A percentile compares a stretch with the other conserved stretches of the same genome.
Evolutionary conservation across 1,284 basidiomycete species (phyloP).

Genomic region (Entoloma clypeatum): DNA sequence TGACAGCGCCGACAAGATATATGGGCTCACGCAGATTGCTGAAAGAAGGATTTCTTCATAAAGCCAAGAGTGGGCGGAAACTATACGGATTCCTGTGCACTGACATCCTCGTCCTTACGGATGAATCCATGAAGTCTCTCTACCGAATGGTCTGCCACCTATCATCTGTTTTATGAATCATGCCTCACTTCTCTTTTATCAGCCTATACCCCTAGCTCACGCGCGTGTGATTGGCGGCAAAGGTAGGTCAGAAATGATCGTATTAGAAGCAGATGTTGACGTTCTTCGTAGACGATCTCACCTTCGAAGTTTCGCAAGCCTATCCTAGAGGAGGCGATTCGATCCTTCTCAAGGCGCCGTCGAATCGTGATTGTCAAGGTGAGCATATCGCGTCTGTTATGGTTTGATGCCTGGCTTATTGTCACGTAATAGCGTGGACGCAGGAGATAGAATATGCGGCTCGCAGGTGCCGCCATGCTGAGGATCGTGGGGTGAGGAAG

Average conservation of each 20-base stretch:
- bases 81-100: constrained; percentile 76
- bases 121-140: constrained; percentile 60
- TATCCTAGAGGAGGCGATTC: constrained; percentile 76
- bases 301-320: constrained; percentile 61
- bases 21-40: constrained; percentile 75
- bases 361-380: constrained; percentile 61
- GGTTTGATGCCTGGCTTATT: constrained; percentile 3
- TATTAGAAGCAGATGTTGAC: background rate
- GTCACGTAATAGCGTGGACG: constrained; percentile 32
- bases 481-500: constrained; percentile 32
- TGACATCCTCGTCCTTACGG: constrained; percentile 78
- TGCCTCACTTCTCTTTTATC: constrained; percentile 4
- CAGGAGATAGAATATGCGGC: constrained; percentile 34
- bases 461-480: constrained; percentile 33
- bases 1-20: constrained; percentile 84
- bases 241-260: constrained; percentile 32
- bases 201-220: constrained; percentile 73
- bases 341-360: constrained; percentile 58
- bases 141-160: constrained; percentile 68
- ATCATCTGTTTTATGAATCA: constrained; percentile 1
- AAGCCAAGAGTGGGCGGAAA: constrained; percentile 82
- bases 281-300: constrained; percentile 48
- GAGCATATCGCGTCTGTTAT: constrained; percentile 14
- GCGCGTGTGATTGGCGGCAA: constrained; percentile 53
- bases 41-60: constrained; percentile 75